Evolutionary conservation across 2,329 filamentous ascomycete species (phyloP).

Genomic region (Xylariaceae sp.): DNA sequence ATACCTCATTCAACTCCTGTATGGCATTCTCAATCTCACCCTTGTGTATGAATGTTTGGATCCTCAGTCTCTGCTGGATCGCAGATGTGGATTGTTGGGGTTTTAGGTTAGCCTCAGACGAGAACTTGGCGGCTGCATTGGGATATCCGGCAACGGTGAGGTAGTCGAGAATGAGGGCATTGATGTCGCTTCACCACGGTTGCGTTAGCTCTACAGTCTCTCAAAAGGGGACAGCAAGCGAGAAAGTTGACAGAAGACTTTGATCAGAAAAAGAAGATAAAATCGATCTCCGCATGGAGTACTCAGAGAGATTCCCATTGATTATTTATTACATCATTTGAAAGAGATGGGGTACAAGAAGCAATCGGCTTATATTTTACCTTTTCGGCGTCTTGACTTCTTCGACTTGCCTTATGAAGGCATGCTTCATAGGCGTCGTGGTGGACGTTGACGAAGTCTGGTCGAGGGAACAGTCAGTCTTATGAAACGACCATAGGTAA

Average conservation of each 20-base stretch:
- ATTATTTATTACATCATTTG: conserved; percentile 68
- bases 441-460: conserved; percentile 77
- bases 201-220: conserved; percentile 25
- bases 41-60: conserved; percentile 82
- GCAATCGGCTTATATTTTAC: conserved; percentile 64
- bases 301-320: conserved; percentile 99
- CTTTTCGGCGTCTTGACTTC: conserved; percentile 88
- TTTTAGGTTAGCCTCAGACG: conserved; percentile 86
- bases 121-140: conserved; percentile 90
- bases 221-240: background rate
- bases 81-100: conserved; percentile 74
- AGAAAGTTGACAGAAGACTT: conserved; percentile 16
- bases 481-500: background rate
- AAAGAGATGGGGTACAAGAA: conserved; percentile 21
- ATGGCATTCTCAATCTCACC: conserved; percentile 89
- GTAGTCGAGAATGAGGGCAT: conserved; percentile 94
- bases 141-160: conserved; percentile 95
- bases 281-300: conserved; percentile 86
- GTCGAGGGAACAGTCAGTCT: conserved; percentile 29
- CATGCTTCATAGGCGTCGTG: conserved; percentile 71
- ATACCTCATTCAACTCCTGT: conserved; percentile 84
- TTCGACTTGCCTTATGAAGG: conserved; percentile 82
- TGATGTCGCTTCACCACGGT: conserved; percentile 76
- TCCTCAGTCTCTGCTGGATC: conserved; percentile 80
- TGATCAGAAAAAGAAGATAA: conserved; percentile 45